Evolutionary conservation across 2,329 filamentous ascomycete genomes (phyloP), one percentile per base, ranked within the genome.

Genomic region (Escovopsis sp.): DNA sequence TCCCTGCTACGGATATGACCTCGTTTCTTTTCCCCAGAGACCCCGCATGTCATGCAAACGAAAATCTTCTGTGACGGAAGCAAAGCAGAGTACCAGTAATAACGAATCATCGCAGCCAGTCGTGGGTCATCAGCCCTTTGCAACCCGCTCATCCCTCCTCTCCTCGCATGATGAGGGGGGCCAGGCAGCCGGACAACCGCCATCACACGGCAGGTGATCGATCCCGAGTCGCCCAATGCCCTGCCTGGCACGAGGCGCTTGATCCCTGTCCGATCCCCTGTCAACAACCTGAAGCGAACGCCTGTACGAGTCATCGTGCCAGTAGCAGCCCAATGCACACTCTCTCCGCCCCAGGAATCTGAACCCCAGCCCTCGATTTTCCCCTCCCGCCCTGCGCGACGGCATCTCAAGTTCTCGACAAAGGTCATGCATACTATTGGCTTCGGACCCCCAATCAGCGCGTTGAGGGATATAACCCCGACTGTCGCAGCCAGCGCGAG

Each of bases 401-500:
- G 32, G 37, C 42, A 38, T 37, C 30, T 20, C 20, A 6, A 20
- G 20, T 20, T 20, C 20, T 35, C 43, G 34, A 31, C 43, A 36
- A 38, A 39, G 44, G 46, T 40, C 40, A 48, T 47, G 46, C 46
- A 45, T 40, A 39, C 35, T 42, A 35, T 41, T 41, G 44, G 41
- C 40, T 37, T 35, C 41, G 41, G 40, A 27, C 44, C 41, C 39
- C 49, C 47, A 47, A 51, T 50, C 46, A 48, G 36, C 39, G 24
- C 39, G 35, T 39, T 41, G 41, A 41, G 39, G 42, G 45, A 47
- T 47, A 46, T 20, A 20, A 20, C 46, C 39, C 40, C 43, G 46
- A 44, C 48, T 41, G 36, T 38, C 48, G 51, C 50, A 49, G 48
- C 47, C 50, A 49, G 48, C 47, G 46, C 47, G 45, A 48, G 51